A percentile compares a stretch with the other conserved stretches of the same genome.
Evolutionary conservation across 129 eudicot species (phyloP).

Genomic region (Smallanthus sonchifolius): DNA sequence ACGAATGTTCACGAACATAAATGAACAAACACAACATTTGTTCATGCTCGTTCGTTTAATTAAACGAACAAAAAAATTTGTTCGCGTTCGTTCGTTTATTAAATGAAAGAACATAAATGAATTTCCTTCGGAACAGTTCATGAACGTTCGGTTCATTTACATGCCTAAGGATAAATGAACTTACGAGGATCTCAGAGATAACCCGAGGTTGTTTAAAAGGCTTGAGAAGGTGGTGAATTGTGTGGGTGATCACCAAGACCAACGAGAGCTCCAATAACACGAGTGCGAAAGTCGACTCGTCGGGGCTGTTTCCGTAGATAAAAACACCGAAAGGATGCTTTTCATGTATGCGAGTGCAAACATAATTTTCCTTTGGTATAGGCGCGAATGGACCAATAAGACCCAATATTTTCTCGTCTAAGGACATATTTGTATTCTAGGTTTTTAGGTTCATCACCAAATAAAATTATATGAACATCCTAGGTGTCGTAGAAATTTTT

Average conservation of each 20-base stretch:
- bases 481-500: neutral
- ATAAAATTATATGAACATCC: slow-evolving; percentile 7
- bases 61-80: too few species aligned
- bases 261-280: slow-evolving; percentile 47
- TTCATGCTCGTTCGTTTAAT: too few species aligned
- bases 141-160: too few species aligned
- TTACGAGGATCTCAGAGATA: slow-evolving; percentile 68
- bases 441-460: slow-evolving; percentile 10
- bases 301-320: slow-evolving; percentile 42
- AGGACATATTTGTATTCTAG: slow-evolving; percentile 13
- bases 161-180: slow-evolving; percentile 29
- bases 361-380: slow-evolving; percentile 19
- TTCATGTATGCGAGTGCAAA: slow-evolving; percentile 29
- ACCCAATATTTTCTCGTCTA: neutral
- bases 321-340: slow-evolving; percentile 52
- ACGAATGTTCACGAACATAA: too few species aligned
- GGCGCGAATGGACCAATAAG: slow-evolving; percentile 1
- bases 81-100: too few species aligned
- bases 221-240: slow-evolving; percentile 55
- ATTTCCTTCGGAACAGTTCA: too few species aligned
- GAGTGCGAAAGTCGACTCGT: slow-evolving; percentile 53
- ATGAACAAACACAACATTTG: too few species aligned
- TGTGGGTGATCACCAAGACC: slow-evolving; percentile 39
- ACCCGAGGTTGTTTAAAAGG: slow-evolving; percentile 74
- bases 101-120: too few species aligned